A percentile compares a stretch with the other conserved stretches of the same genome.
These are phyloP conservation scores for Alternaria triticina DNA, from an alignment of 2,329 filamentous ascomycete species.

Conservation along the genomic window DNA sequence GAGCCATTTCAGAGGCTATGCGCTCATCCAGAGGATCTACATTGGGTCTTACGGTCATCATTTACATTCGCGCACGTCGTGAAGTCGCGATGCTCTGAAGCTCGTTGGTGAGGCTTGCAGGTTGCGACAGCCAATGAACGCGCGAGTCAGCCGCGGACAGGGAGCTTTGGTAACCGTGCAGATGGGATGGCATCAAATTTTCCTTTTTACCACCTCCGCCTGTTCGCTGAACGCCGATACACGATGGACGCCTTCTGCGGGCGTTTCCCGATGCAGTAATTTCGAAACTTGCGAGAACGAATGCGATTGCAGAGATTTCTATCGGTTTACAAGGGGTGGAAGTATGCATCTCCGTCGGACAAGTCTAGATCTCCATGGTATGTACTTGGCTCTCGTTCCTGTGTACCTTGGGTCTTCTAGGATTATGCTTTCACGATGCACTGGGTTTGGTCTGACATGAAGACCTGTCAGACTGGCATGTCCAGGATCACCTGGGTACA, in stretches of 20 bases:
- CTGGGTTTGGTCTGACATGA: neutral
- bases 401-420: neutral
- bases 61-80: neutral
- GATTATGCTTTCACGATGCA: neutral
- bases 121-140: conserved; percentile 27
- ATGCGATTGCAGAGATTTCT: conserved; percentile 20
- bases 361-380: neutral
- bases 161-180: conserved; percentile 20
- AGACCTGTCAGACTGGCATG: neutral
- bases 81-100: conserved; percentile 3
- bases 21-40: neutral
- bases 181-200: conserved; percentile 20
- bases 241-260: conserved; percentile 10
- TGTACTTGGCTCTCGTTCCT: neutral
- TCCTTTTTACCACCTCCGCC: conserved; percentile 18
- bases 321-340: neutral
- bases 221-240: conserved; percentile 30
- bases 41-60: neutral
- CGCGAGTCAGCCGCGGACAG: conserved; percentile 31
- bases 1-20: neutral
- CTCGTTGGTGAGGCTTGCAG: neutral
- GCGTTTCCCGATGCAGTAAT: conserved; percentile 4
- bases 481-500: neutral
- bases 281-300: neutral
- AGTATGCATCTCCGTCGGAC: neutral